Conservation (phyloP, 2,329 filamentous ascomycete genomes). For the Hypoxylon sp. region DNA sequence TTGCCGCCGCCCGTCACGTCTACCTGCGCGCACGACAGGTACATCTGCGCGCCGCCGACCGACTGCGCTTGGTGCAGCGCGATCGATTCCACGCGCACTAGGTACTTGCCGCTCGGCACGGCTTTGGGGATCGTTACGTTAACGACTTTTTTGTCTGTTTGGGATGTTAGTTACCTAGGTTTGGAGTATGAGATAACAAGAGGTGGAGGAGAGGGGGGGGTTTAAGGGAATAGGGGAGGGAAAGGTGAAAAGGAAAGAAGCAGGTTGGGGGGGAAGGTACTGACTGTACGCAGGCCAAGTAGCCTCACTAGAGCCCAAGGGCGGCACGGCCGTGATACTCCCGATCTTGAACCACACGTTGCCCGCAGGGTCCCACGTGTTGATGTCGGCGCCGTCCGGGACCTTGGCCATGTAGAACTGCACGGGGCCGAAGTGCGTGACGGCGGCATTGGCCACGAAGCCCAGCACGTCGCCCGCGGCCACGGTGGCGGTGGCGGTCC, state of each 20-base stretch:
- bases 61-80: slow-evolving; percentile 55
- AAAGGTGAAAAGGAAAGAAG: not conserved
- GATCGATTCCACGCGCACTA: slow-evolving; percentile 56
- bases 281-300: slow-evolving; percentile 52
- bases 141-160: slow-evolving; percentile 48
- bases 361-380: slow-evolving; percentile 54
- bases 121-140: slow-evolving; percentile 55
- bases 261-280: slow-evolving; percentile 3
- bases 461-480: slow-evolving; percentile 53
- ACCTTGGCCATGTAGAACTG: slow-evolving; percentile 56
- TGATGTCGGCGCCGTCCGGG: slow-evolving; percentile 52
- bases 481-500: slow-evolving; percentile 47
- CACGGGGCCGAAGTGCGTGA: slow-evolving; percentile 54
- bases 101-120: slow-evolving; percentile 56
- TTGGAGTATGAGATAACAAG: not conserved
- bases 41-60: slow-evolving; percentile 55
- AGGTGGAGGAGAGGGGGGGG: not conserved
- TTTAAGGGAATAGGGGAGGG: not conserved
- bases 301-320: slow-evolving; percentile 44
- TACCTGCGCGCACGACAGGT: slow-evolving; percentile 54
- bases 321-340: slow-evolving; percentile 49
- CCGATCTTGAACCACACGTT: slow-evolving; percentile 56
- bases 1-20: slow-evolving; percentile 52
- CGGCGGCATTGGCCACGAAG: slow-evolving; percentile 50
- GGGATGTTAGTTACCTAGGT: slow-evolving; percentile 6